These are phyloP conservation scores for Grifola frondosa DNA, from an alignment of 1,284 basidiomycete species.

Conservation along the genomic window DNA sequence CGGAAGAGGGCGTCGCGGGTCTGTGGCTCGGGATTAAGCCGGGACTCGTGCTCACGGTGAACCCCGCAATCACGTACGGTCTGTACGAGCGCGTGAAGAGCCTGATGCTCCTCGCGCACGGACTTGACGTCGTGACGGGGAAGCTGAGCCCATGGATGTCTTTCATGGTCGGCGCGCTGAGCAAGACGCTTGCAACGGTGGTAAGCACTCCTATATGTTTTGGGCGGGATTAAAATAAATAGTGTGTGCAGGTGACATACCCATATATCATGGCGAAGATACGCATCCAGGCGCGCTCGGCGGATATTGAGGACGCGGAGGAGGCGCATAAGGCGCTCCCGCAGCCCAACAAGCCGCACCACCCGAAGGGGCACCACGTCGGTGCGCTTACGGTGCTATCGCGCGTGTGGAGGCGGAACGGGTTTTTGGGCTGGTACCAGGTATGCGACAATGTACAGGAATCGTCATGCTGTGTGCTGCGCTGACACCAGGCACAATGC, in stretches of 20 bases:
- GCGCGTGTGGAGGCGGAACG: slow-evolving; percentile 74
- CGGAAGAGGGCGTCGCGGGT: slow-evolving; percentile 89
- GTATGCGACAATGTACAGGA: slow-evolving; percentile 45
- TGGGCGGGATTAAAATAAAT: neutral
- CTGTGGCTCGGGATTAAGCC: slow-evolving; percentile 96
- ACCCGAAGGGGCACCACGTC: slow-evolving; percentile 48
- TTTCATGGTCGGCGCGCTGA: slow-evolving; percentile 89
- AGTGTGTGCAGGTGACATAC: slow-evolving; percentile 70
- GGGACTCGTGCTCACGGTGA: slow-evolving; percentile 89
- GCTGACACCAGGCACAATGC: slow-evolving; percentile 5
- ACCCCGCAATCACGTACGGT: slow-evolving; percentile 99
- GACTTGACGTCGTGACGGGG: slow-evolving; percentile 44
- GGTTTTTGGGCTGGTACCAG: slow-evolving; percentile 93
- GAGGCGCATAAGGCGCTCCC: slow-evolving; percentile 39
- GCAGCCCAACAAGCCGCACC: slow-evolving; percentile 36
- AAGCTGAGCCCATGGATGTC: slow-evolving; percentile 80
- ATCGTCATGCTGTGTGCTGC: neutral
- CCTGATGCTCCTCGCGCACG: slow-evolving; percentile 55
- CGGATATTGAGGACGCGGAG: slow-evolving; percentile 50
- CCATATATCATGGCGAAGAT: slow-evolving; percentile 98
- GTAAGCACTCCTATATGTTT: slow-evolving; percentile 47
- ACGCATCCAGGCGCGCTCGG: slow-evolving; percentile 84
- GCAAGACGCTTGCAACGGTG: slow-evolving; percentile 94
- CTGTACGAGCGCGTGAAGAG: slow-evolving; percentile 91
- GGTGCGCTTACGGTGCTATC: slow-evolving; percentile 79